A percentile compares a stretch with the other conserved stretches of the same genome.
Conservation (phyloP, 2,329 filamentous ascomycete genomes). For the Tolypocladium paradoxum region DNA sequence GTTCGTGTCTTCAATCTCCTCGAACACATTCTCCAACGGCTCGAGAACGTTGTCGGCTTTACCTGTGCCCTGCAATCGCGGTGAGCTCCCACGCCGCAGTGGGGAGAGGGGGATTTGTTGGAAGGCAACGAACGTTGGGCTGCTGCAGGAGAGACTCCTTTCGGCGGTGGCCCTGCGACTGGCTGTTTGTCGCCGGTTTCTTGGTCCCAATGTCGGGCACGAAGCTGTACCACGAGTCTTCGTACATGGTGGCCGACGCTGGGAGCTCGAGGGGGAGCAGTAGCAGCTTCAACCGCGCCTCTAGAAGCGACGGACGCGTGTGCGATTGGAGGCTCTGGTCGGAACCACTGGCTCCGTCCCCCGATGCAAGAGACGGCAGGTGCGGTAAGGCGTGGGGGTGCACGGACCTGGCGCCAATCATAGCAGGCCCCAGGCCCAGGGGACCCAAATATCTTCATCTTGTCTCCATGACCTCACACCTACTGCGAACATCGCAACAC, state of each 20-base stretch:
- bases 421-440: too few species aligned
- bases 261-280: conserved; percentile 1
- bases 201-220: conserved; percentile 50
- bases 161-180: conserved; percentile 47
- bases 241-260: conserved; percentile 50
- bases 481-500: not conserved
- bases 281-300: conserved; percentile 3
- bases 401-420: not conserved
- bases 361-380: conserved; percentile 10
- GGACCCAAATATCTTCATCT: not conserved
- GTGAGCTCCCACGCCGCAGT: conserved; percentile 13
- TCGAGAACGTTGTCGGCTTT: conserved; percentile 40
- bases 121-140: conserved; percentile 40
- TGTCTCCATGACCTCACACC: not conserved
- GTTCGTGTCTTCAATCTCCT: conserved; percentile 43
- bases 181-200: conserved; percentile 31
- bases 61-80: conserved; percentile 36
- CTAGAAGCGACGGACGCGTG: conserved; percentile 18
- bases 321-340: conserved; percentile 13
- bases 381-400: not conserved
- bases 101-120: conserved; percentile 4
- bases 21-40: conserved; percentile 46
- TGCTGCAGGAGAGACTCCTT: conserved; percentile 60
- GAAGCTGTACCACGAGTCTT: conserved; percentile 77
- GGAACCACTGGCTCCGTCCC: conserved; percentile 17